A percentile compares a stretch with the other conserved stretches of the same genome.
Conservation (phyloP, 2,329 filamentous ascomycete species). For the Colletotrichum nymphaeae region DNA sequence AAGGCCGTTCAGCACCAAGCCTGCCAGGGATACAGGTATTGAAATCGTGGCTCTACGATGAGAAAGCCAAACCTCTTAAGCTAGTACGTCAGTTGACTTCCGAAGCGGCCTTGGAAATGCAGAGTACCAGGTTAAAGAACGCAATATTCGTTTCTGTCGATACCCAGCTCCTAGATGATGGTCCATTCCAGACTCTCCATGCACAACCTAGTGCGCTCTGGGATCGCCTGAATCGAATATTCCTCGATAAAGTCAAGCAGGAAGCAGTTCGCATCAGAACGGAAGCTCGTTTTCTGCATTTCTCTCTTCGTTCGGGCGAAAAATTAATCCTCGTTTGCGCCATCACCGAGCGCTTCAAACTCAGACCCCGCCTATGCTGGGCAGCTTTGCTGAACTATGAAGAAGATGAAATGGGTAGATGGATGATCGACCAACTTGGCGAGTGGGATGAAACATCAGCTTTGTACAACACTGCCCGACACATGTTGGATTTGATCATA, state of each 20-base stretch:
- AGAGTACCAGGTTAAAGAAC: not conserved
- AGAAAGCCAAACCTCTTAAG: not conserved
- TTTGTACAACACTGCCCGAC: too few species aligned
- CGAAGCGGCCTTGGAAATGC: not conserved
- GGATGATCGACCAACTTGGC: not conserved
- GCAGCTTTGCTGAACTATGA: not conserved
- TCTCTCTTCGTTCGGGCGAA: too few species aligned
- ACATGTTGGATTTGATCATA: too few species aligned
- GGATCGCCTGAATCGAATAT: not conserved
- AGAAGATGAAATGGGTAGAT: not conserved
- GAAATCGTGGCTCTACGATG: not conserved
- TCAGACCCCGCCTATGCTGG: too few species aligned
- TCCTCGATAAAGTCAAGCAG: not conserved
- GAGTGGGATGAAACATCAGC: not conserved
- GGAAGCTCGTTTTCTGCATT: too few species aligned
- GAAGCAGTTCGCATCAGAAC: too few species aligned
- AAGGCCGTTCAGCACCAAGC: too few species aligned
- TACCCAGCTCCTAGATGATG: accelerated
- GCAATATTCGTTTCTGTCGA: too few species aligned
- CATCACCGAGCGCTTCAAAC: too few species aligned
- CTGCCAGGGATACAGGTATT: too few species aligned
- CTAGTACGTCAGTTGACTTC: not conserved
- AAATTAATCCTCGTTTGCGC: not conserved
- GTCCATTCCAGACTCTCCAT: too few species aligned
- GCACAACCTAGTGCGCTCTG: not conserved